Percentiles rank a stretch among this genome's conserved stretches.
phyloP scores from a whole-genome alignment of 2,329 filamentous ascomycete genomes.

The Colletotrichum tropicicola region DNA sequence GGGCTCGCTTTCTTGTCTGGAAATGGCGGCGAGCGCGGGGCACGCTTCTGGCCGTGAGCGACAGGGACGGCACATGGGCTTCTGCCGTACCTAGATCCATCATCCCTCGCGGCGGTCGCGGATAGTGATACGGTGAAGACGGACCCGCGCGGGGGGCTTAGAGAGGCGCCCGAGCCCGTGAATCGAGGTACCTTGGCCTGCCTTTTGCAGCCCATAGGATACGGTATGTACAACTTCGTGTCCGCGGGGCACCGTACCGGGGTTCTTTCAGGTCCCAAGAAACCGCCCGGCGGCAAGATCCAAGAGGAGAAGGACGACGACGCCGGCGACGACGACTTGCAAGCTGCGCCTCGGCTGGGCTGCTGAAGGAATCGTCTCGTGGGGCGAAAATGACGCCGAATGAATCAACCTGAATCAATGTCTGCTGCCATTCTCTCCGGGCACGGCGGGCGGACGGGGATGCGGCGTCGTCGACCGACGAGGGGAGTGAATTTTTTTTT shows the following conservation, averaged over 20 bases:
- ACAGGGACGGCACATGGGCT: conserved; percentile 28
- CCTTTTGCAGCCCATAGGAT: neutral
- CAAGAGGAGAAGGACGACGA: neutral
- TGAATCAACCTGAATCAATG: conserved; percentile 21
- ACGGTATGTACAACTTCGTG: conserved; percentile 2
- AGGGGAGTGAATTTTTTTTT: neutral
- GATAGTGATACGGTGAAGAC: conserved; percentile 26
- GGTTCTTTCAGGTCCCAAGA: conserved; percentile 2
- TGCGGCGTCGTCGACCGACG: neutral
- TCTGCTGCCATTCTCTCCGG: neutral
- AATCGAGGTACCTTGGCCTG: neutral
- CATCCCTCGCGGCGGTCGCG: conserved; percentile 16
- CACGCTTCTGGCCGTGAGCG: conserved; percentile 25
- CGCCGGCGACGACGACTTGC: conserved; percentile 12
- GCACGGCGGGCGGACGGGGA: neutral
- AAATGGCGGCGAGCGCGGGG: neutral
- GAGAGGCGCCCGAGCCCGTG: neutral
- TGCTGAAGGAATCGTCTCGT: neutral
- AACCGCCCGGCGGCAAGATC: neutral
- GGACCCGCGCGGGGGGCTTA: neutral
- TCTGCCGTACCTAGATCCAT: conserved; percentile 6
- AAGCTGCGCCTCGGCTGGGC: conserved; percentile 7
- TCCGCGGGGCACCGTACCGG: conserved; percentile 1
- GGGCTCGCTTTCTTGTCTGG: neutral
- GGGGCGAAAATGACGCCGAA: conserved; percentile 9